Evolutionary conservation across 257 asterid species (phyloP), one percentile per base, ranked within the genome.

Genomic region (Dorcoceras hygrometricum): DNA sequence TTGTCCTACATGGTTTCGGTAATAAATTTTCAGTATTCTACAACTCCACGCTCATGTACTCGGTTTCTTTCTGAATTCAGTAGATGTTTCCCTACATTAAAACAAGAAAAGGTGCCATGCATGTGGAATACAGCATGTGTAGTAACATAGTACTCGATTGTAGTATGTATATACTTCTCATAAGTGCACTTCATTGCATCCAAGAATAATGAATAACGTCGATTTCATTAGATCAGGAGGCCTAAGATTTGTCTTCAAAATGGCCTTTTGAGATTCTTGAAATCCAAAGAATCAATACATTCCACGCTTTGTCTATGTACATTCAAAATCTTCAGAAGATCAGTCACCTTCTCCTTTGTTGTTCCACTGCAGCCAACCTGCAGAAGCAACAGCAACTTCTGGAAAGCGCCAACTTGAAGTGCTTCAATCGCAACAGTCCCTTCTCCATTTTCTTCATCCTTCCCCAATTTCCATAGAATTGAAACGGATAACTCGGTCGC

Each of bases 401-500:
- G 84, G 65, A 86, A 81, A 23, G 78, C 93, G 19, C 93, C 93
- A 8, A 69, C 57, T 76, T 77, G 70, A 8, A 79, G 62, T 5
- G 88, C 88, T 63, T 79, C 81, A 22, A 71, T 67, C 64, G 68
- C 31, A 67, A 18, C 68, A 0, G 25, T 63, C 29, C 48, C 66
- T 27, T 26, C 61, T 1, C 39, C 48, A 16, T 7, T 26, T 4
- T 72, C 64, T 1, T 50, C 69, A 14, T 72, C 28, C 74, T 69
- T 66, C 8, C 69, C 65, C 7, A 83, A 34, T 71, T 75, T 83
- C 78, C 64, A 75, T 18, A 86, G 43, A 57, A 83, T 74, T 14
- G 89, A 86, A 61, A 81, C 81, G 27, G 83, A 72, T 77, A 86
- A 74, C 57, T 76, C 80, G 0, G 84, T 79, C 1, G 86, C 84